Base-by-base conservation (phyloP, 768 basidiomycete species). In the Suillus luteus region DNA sequence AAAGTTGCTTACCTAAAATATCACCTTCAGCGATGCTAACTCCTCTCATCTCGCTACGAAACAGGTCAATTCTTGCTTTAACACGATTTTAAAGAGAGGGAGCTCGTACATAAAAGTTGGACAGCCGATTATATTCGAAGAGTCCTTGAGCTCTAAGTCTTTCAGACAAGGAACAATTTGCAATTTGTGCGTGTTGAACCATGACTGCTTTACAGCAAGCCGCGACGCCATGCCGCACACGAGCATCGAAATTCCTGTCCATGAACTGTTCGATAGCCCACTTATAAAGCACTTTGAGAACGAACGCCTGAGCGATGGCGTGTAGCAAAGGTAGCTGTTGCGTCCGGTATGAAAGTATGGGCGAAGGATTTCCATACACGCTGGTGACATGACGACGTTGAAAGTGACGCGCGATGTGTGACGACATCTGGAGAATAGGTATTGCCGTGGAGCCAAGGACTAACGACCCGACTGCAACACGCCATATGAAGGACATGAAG, bases 11-110 rank as follows among this genome's bases (percentile, higher is more conserved):
- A 22, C 74, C 77, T 2, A 82, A 52, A 27, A 78, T 67, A 64
- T 83, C 82, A 27, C 82, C 82, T 70, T 83, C 82, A 5, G 82
- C 81, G 43, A 82, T 81, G 8, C 76, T 72, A 5, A 71, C 69
- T 0, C 81, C 80, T 7, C 80, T 77, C 59, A 79, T 69, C 12
- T 77, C 75, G 52, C 66, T 83, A 61, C 7, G 7, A 11, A 38
- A 33, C 31, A 51, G 22, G 19, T 55, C 8, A 48, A 19, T 22
- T 12, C 17, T 41, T 11, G 41, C 10, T 55, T 12, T 11, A 22
- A 22, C 9, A 22, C 27, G 12, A 10, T 4, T 9, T 15, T 9
- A 10, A 54, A 31, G 10, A n/a, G n/a, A n/a, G n/a, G n/a, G n/a
- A n/a, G n/a, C n/a, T 71, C 75, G 46, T 62, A 80, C 81, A 64